Base-by-base conservation (phyloP, 2,329 filamentous ascomycete genomes). In the Beauveria asiatica region DNA sequence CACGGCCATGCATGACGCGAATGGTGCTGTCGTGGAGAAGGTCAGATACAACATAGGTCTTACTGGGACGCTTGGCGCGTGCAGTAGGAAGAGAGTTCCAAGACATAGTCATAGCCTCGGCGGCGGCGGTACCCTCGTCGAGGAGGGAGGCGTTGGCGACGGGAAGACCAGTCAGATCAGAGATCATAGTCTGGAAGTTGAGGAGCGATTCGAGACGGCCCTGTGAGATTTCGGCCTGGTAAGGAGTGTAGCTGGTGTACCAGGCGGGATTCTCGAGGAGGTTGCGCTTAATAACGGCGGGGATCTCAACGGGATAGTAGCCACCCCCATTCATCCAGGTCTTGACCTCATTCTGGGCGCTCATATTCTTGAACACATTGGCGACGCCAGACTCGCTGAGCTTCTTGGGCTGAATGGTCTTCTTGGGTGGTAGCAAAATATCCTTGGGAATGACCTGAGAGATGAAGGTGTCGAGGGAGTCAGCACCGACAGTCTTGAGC, bases 171-270 rank as follows among this genome's bases (percentile, higher is more conserved):
- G 93, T 97, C 65, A 97, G 78, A 70, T 97, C 93, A 2, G 87
- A 86, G 9, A 96, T 88, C 78, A 97, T 81, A 19, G 93, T 97
- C 79, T 97, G 93, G 78, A 92, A 97, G 79, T 97, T 97, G 64
- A 97, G 79, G 58, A 97, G 78, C 6, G 91, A 96, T 79, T 97
- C 91, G 63, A 97, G 76, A 59, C 93, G 86, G 41, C 93, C 93
- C 76, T 97, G 93, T 72, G 92, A 96, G 78, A 97, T 96, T 76
- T 97, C 93, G 2, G 93, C 89, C 77, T 97, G 93, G 75, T 97
- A 97, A 17, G 93, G 93, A 0, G 93, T 97, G 74, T 97, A 97
- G 76, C 92, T 96, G 45, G 93, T 97, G 74, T 97, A 97, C 93
- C 93, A 97, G 10, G 87, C 92, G 5, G 93, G 93, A 72, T 89